Evolutionary conservation across 495 filamentous ascomycete species (phyloP).

Genomic region (Venustampulla echinocandica): DNA sequence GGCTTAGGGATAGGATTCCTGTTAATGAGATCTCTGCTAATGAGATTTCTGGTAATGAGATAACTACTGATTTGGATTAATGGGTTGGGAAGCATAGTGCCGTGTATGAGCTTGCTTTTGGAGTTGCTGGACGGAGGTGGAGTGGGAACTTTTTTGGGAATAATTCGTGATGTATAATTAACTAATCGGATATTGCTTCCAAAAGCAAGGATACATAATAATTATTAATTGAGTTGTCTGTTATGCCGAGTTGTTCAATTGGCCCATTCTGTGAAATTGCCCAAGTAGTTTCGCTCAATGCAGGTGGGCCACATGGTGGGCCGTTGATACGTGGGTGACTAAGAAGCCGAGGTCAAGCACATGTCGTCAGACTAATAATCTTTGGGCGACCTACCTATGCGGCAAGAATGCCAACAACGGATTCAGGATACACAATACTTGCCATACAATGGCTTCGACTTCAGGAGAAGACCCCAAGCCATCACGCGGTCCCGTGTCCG

Average conservation of each 20-base stretch:
- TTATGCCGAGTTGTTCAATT: no score
- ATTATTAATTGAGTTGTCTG: background rate
- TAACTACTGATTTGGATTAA: conserved; percentile 19
- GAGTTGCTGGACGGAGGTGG: background rate
- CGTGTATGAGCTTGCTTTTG: background rate
- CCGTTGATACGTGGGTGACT: no score
- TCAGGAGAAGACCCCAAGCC: conserved; percentile 9
- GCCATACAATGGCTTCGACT: conserved; percentile 9
- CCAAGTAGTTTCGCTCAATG: no score
- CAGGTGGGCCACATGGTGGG: no score
- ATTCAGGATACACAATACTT: no score
- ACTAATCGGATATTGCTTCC: background rate
- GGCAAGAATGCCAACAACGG: conserved; percentile 1
- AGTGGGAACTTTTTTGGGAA: background rate
- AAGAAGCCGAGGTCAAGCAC: no score
- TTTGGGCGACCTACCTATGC: background rate
- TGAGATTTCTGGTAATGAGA: no score
- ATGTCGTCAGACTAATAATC: no score
- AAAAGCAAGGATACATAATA: background rate
- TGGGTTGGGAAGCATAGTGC: background rate
- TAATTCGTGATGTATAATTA: conserved; percentile 16
- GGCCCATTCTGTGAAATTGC: no score
- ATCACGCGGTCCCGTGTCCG: conserved; percentile 15
- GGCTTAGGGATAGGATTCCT: conserved; percentile 71
- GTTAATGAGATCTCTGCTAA: conserved; percentile 38